Evolutionary conservation across 2,329 filamentous ascomycete genomes (phyloP).

Genomic region (Diplodia intermedia): DNA sequence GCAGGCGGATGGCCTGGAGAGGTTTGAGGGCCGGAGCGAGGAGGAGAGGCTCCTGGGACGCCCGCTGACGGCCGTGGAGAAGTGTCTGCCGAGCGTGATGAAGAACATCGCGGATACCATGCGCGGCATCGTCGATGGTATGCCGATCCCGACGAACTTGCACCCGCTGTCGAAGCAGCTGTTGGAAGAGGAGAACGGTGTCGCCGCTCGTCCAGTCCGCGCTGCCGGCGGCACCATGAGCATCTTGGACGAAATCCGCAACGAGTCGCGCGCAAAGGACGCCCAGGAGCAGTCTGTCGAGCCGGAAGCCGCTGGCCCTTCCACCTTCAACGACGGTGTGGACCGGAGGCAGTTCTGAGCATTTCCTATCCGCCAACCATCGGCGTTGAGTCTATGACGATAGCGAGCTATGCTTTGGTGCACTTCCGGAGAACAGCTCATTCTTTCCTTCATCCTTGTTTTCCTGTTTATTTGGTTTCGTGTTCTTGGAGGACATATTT

Average conservation of each 20-base stretch:
- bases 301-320: background rate
- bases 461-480: too few relatives aligned
- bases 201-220: too few relatives aligned
- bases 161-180: background rate
- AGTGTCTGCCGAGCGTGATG: background rate
- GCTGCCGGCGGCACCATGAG: accelerated
- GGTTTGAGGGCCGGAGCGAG: background rate
- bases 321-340: background rate
- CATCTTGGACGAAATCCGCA: background rate
- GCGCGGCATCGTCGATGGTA: background rate
- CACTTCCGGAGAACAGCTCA: background rate
- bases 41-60: background rate
- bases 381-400: too few relatives aligned
- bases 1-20: background rate
- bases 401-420: background rate
- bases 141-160: background rate
- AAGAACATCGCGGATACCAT: background rate
- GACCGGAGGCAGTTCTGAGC: background rate
- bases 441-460: too few relatives aligned
- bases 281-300: background rate
- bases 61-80: background rate
- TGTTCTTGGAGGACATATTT: too few relatives aligned
- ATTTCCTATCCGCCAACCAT: too few relatives aligned
- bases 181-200: background rate
- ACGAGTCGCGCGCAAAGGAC: background rate